Conservation (phyloP, 768 basidiomycete species). For the Galerina marginata region DNA sequence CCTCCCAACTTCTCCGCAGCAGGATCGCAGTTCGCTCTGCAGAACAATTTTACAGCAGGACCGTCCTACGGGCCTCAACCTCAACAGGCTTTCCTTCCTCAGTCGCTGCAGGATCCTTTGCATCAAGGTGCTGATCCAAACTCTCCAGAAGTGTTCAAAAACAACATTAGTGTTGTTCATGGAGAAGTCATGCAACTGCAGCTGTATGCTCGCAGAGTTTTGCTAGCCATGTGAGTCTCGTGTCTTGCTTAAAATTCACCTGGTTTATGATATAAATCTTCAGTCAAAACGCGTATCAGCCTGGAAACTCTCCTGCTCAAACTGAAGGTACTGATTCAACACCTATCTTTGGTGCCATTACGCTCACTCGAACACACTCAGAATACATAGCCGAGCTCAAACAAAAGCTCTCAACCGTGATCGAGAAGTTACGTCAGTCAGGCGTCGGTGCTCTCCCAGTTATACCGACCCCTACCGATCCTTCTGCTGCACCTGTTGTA, state of each 20-base stretch:
- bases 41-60: conserved; percentile 30
- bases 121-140: conserved; percentile 54
- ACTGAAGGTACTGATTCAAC: conserved; percentile 50
- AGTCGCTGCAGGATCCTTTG: conserved; percentile 25
- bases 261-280: background rate
- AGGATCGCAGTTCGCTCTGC: conserved; percentile 33
- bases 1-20: conserved; percentile 43
- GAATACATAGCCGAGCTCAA: conserved; percentile 58
- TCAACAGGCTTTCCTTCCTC: background rate
- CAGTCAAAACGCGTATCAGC: conserved; percentile 62
- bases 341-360: background rate
- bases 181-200: conserved; percentile 57
- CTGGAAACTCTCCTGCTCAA: conserved; percentile 56
- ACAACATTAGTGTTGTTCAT: conserved; percentile 53
- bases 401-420: conserved; percentile 50
- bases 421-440: conserved; percentile 55
- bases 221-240: conserved; percentile 57
- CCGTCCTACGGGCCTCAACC: conserved; percentile 7
- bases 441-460: conserved; percentile 74
- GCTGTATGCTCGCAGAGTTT: conserved; percentile 49
- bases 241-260: background rate
- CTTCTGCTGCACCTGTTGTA: background rate
- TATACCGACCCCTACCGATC: conserved; percentile 32
- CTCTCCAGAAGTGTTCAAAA: conserved; percentile 66
- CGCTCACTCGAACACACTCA: conserved; percentile 19